These are phyloP conservation scores for Gossypioides kirkii DNA, from an alignment of 345 rosid genomes.

Conservation along the genomic window DNA sequence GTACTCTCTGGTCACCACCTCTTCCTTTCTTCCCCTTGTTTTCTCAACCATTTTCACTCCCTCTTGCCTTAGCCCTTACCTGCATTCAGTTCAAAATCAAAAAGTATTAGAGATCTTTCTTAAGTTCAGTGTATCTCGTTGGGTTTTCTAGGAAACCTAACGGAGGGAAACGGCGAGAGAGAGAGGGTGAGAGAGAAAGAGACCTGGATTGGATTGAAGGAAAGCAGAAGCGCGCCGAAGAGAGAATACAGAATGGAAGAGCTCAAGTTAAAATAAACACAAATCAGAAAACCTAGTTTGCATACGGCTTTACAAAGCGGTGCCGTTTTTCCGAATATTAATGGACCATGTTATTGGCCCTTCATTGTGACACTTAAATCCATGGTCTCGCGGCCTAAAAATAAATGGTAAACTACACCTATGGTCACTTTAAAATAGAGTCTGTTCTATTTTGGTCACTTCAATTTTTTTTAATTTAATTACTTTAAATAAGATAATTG, in stretches of 20 bases:
- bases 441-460: no score
- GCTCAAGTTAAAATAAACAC: neutral
- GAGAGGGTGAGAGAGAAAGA: neutral
- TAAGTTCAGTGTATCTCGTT: neutral
- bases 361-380: neutral
- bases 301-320: neutral
- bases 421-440: no score
- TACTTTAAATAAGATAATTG: fast-evolving
- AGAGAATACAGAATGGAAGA: neutral
- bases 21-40: constrained; percentile 66
- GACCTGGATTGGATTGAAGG: constrained; percentile 11
- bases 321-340: neutral
- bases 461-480: no score
- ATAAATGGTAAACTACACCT: neutral
- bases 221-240: neutral
- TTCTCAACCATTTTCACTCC: constrained; percentile 54
- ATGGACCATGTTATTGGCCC: neutral
- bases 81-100: constrained; percentile 17
- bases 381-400: neutral
- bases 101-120: neutral
- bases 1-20: constrained; percentile 83
- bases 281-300: neutral
- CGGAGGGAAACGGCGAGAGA: neutral
- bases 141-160: neutral
- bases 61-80: constrained; percentile 17